phyloP scores from a whole-genome alignment of 1,284 basidiomycete species.

The Boletus sp. region DNA sequence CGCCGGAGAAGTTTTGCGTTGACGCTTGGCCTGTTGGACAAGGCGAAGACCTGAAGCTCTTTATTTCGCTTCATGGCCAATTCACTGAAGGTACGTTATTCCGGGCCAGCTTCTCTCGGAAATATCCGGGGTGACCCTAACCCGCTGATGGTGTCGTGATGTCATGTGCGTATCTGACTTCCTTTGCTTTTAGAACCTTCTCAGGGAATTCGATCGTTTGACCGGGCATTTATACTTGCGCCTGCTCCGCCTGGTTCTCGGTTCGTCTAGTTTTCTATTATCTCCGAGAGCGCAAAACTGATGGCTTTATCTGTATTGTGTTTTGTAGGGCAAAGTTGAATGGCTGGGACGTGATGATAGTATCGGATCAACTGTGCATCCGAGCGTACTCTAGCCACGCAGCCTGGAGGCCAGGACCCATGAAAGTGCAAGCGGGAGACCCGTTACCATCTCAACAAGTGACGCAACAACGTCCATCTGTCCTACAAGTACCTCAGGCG shows the following conservation, averaged over 20 bases:
- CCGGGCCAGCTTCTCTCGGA: conserved; percentile 10
- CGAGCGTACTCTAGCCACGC: conserved; percentile 80
- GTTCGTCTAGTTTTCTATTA: conserved; percentile 44
- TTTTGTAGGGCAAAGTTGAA: conserved; percentile 63
- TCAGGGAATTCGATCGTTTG: conserved; percentile 85
- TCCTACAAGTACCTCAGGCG: conserved; percentile 26
- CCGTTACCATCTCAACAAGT: conserved; percentile 26
- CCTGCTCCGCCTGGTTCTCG: conserved; percentile 77
- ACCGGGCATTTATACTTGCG: conserved; percentile 85
- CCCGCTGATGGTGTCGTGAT: conserved; percentile 12
- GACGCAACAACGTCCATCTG: conserved; percentile 23
- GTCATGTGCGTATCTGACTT: conserved; percentile 17
- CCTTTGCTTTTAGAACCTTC: conserved; percentile 41
- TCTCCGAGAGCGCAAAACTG: not conserved
- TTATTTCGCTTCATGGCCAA: conserved; percentile 88
- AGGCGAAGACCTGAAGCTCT: conserved; percentile 59
- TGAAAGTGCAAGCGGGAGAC: conserved; percentile 56
- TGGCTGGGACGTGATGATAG: conserved; percentile 88
- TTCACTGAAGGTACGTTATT: conserved; percentile 75
- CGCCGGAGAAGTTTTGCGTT: conserved; percentile 80
- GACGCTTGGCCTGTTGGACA: conserved; percentile 81
- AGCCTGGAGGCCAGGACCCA: conserved; percentile 71
- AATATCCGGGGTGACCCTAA: conserved; percentile 11
- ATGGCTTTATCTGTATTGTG: conserved; percentile 2
- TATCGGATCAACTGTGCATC: conserved; percentile 85